Conservation (phyloP, 805 yeast species). For the Starmerella davenportii region DNA sequence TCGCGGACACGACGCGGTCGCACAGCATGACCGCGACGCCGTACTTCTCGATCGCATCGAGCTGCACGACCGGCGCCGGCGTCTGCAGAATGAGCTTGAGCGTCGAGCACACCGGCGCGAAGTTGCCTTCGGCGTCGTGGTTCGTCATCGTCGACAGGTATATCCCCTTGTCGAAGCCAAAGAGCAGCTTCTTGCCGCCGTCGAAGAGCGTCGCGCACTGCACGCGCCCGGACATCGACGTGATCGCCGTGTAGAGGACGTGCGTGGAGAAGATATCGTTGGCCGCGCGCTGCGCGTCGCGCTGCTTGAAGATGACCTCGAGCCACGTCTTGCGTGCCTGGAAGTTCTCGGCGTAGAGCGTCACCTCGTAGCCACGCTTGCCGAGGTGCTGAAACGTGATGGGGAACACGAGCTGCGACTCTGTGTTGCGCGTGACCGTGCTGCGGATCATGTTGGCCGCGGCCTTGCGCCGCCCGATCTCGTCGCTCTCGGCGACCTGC, state of each 20-base stretch:
- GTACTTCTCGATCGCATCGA: constrained; percentile 83
- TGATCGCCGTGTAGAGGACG: constrained; percentile 27
- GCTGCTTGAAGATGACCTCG: constrained; percentile 66
- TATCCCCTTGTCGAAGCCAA: constrained; percentile 84
- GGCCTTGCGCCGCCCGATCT: constrained; percentile 32
- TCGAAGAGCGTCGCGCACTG: constrained; percentile 60
- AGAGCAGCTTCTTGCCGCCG: constrained; percentile 77
- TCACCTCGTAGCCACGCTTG: constrained; percentile 30
- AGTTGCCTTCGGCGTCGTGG: constrained; percentile 31
- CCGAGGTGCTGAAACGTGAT: constrained; percentile 34
- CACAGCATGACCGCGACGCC: constrained; percentile 62
- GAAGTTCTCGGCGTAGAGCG: constrained; percentile 26
- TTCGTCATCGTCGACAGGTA: constrained; percentile 58
- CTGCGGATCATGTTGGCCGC: constrained; percentile 16
- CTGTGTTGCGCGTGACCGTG: constrained; percentile 13
- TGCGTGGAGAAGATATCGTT: constrained; percentile 66
- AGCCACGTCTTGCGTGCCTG: constrained; percentile 60
- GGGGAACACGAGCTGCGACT: constrained; percentile 24
- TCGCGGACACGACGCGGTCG: constrained; percentile 64
- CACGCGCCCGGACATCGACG: constrained; percentile 5
- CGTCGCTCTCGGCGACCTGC: constrained; percentile 61
- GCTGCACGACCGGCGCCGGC: constrained; percentile 55
- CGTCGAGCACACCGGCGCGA: constrained; percentile 15
- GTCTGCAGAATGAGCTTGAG: constrained; percentile 64
- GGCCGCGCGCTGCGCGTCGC: constrained; percentile 46